phyloP scores from a whole-genome alignment of 192 early-diverging fungal genomes.

The Linnemannia zychae region DNA sequence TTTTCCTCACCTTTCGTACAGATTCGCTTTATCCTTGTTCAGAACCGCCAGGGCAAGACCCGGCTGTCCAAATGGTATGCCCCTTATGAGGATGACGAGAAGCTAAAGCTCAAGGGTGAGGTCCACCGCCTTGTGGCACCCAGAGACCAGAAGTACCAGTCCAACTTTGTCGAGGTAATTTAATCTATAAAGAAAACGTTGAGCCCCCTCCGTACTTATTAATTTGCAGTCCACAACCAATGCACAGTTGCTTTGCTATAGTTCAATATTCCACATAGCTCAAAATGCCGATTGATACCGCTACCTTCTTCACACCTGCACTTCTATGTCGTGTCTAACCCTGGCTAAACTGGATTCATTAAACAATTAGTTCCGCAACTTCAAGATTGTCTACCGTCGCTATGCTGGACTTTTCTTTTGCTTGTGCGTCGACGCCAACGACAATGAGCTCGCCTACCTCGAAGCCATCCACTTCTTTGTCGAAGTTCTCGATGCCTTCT shows the following conservation, averaged over 20 bases:
- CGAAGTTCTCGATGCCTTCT: constrained; percentile 98
- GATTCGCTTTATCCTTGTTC: constrained; percentile 97
- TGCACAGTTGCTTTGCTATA: background rate
- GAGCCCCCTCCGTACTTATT: background rate
- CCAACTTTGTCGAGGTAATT: constrained; percentile 96
- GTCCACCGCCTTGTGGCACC: constrained; percentile 97
- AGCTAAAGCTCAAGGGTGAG: constrained; percentile 92
- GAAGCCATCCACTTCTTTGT: constrained; percentile 99
- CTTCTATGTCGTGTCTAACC: background rate
- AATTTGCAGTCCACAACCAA: background rate
- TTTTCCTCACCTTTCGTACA: constrained; percentile 6
- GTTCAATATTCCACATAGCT: background rate
- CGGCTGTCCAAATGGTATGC: constrained; percentile 98
- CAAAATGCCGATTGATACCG: background rate
- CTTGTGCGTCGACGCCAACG: constrained; percentile 98
- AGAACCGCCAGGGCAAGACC: constrained; percentile 99
- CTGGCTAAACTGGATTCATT: background rate
- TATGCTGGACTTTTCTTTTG: constrained; percentile 99
- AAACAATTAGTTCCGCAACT: constrained; percentile 83
- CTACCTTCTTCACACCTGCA: background rate
- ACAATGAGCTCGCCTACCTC: constrained; percentile 95
- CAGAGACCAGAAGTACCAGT: constrained; percentile 96
- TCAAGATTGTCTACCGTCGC: constrained; percentile 98
- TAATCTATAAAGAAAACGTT: background rate
- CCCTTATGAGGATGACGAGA: constrained; percentile 94